Conservation (phyloP, 1,284 basidiomycete species). For the Tausonia pullulans region DNA sequence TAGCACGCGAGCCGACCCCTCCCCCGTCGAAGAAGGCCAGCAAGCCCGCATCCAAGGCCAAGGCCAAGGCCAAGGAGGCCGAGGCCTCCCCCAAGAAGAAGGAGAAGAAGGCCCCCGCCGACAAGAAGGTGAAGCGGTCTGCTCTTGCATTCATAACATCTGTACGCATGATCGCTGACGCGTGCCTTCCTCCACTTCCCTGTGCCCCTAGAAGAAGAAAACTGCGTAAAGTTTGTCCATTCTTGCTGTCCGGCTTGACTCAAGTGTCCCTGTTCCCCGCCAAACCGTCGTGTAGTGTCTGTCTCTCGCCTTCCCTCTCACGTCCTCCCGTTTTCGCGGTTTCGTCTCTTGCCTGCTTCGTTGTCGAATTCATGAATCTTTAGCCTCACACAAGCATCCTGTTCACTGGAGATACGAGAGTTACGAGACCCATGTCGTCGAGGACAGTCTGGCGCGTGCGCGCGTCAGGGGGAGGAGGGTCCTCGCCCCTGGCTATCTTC, state of each 20-base stretch:
- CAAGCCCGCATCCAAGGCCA: conserved; percentile 15
- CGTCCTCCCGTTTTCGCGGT: neutral
- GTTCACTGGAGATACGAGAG: too few relatives aligned
- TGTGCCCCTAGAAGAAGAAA: neutral
- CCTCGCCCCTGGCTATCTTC: too few relatives aligned
- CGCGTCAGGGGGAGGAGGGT: too few relatives aligned
- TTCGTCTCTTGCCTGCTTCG: too few relatives aligned
- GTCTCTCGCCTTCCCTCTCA: neutral
- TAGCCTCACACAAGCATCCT: too few relatives aligned
- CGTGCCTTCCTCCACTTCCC: too few relatives aligned
- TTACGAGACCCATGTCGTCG: too few relatives aligned
- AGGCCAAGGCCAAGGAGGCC: conserved; percentile 5
- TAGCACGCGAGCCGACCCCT: conserved; percentile 5
- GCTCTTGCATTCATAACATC: neutral
- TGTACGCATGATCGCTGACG: neutral
- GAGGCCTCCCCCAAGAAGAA: conserved; percentile 14
- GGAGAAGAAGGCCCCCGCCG: conserved; percentile 21
- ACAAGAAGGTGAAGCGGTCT: conserved; percentile 21
- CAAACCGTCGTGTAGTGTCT: too few relatives aligned
- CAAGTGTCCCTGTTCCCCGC: too few relatives aligned
- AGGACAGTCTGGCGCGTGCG: too few relatives aligned
- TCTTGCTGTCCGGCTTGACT: too few relatives aligned
- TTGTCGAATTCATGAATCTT: too few relatives aligned
- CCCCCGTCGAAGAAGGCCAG: conserved; percentile 15
- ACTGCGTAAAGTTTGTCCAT: neutral